Evolutionary conservation across 495 filamentous ascomycete species (phyloP).

Genomic region (Penicillium canescens): DNA sequence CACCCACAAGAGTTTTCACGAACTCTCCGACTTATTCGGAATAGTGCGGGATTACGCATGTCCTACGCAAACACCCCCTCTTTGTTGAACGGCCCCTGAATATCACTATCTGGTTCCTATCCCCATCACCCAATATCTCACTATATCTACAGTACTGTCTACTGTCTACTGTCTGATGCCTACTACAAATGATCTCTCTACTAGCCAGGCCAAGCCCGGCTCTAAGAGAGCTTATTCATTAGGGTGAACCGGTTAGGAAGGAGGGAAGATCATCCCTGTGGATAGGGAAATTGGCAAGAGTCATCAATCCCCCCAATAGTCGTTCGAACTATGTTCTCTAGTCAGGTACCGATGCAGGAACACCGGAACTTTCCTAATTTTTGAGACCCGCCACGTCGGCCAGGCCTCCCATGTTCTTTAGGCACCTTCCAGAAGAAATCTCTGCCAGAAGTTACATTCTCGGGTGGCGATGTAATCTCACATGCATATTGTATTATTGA

Average conservation of each 20-base stretch:
- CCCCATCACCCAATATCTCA: no score
- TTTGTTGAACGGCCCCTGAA: no score
- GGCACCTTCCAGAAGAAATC: neutral
- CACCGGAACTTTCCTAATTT: neutral
- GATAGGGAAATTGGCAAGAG: neutral
- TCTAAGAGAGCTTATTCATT: conserved; percentile 6
- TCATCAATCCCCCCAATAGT: neutral
- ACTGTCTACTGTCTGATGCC: no score
- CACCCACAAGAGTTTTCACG: no score
- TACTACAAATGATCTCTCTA: neutral
- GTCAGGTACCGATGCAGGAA: neutral
- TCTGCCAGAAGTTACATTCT: neutral
- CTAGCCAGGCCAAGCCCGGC: neutral
- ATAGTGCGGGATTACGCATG: no score
- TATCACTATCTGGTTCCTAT: no score
- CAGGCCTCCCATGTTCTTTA: neutral
- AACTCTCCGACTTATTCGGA: no score
- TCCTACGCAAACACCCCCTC: no score
- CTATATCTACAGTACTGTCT: no score
- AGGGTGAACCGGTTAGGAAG: conserved; percentile 2
- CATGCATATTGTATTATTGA: neutral
- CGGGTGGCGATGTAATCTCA: conserved; percentile 1
- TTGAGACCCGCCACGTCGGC: conserved; percentile 1
- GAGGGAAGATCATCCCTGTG: conserved; percentile 1
- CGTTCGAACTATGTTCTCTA: neutral